Conservation (phyloP, 768 basidiomycete genomes). For the Trametes coccinea region DNA sequence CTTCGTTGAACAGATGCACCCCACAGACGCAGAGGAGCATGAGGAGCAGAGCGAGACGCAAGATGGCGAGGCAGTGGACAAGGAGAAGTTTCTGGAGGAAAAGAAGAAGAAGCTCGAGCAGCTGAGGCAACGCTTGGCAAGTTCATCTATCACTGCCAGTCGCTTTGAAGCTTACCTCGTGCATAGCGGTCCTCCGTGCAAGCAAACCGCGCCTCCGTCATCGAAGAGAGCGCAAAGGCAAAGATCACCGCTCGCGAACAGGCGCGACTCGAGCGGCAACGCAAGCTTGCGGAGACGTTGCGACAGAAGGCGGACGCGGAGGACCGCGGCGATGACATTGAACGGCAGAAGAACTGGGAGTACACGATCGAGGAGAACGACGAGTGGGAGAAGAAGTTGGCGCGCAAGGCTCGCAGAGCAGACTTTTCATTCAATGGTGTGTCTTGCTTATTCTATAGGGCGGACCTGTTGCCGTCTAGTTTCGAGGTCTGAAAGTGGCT, state of each 20-base stretch:
- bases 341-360: conserved; percentile 91
- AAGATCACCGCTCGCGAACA: conserved; percentile 79
- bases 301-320: conserved; percentile 86
- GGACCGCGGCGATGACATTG: conserved; percentile 89
- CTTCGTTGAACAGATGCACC: conserved; percentile 31
- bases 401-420: conserved; percentile 77
- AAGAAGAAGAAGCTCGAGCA: conserved; percentile 76
- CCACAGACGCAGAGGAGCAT: conserved; percentile 17
- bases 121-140: conserved; percentile 78
- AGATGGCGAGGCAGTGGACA: not conserved
- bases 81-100: conserved; percentile 55
- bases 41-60: conserved; percentile 18
- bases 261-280: conserved; percentile 84
- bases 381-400: conserved; percentile 90
- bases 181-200: conserved; percentile 52
- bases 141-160: conserved; percentile 27
- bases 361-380: conserved; percentile 96
- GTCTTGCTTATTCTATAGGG: conserved; percentile 31
- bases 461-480: no score
- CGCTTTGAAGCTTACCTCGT: conserved; percentile 47
- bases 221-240: conserved; percentile 80
- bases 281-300: conserved; percentile 85
- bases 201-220: conserved; percentile 82
- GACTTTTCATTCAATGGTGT: conserved; percentile 91
- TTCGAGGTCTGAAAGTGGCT: not conserved